Evolutionary conservation across 441 rosid genomes (phyloP), one percentile per base, ranked within the genome.

Genomic region (Melastoma candidum): DNA sequence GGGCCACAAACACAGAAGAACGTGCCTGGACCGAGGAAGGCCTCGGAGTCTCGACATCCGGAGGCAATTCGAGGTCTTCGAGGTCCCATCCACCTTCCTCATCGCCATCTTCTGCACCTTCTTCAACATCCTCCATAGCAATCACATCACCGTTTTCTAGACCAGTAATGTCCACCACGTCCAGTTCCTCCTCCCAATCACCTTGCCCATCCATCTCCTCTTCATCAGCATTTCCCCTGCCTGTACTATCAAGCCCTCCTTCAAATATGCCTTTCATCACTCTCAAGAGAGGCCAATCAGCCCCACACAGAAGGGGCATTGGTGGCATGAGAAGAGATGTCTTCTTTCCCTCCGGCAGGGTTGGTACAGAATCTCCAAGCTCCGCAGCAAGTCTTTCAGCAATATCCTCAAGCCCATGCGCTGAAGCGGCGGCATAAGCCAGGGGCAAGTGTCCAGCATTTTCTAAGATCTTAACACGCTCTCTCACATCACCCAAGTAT

Each of bases 281-380:
- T 70, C 95, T 80, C 47, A 88, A 68, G 51, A 88, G 85, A 9
- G 97, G 95, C 97, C 97, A 88, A 71, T 88, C 97, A 67, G 84
- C 80, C 57, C 89, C 86, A 62, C 85, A 76, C 68, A 74, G 64
- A 45, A 88, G 53, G 6, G 95, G 95, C 58, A 69, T 2, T 4
- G 90, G 84, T 9, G 97, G 92, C 65, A 78, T 68, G 57, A 88
- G 74, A 57, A 88, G 89, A 25, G 89, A 74, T 1, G 87, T 84
- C 26, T 47, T 60, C 72, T 85, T 85, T 44, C 78, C 85, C 73
- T 70, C 69, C 0, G 94, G 69, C 63, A 63, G 52, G 12, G 53
- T 27, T 3, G 67, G 67, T 44, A 63, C 61, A 51, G 57, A 55
- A 36, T 57, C 62, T 57, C 57, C 58, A 41, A 63, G 9, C 49